phyloP scores from a whole-genome alignment of 2,329 filamentous ascomycete species.

The Canariomyces notabilis region DNA sequence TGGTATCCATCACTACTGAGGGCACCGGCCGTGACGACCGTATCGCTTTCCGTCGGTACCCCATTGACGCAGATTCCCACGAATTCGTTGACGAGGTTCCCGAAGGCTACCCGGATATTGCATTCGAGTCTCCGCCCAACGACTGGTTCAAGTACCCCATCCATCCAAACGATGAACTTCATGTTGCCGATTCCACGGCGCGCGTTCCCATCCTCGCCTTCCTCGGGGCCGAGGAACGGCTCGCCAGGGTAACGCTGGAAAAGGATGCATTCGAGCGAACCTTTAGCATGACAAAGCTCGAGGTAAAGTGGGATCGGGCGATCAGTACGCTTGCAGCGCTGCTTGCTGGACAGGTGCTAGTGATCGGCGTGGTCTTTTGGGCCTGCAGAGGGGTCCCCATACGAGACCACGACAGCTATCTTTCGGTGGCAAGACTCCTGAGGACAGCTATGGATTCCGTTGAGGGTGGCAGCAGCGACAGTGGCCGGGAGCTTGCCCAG shows the following conservation, averaged over 20 bases:
- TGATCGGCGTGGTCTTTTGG: not conserved
- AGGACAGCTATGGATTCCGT: not conserved
- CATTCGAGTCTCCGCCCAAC: too few species aligned
- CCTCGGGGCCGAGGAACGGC: slow-evolving; percentile 3
- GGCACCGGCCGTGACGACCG: too few species aligned
- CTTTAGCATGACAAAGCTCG: not conserved
- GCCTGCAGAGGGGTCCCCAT: not conserved
- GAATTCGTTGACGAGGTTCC: too few species aligned
- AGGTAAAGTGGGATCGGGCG: slow-evolving; percentile 6
- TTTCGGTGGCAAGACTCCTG: not conserved
- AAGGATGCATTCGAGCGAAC: slow-evolving; percentile 1
- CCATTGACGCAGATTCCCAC: too few species aligned
- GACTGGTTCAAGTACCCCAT: too few species aligned
- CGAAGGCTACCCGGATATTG: too few species aligned
- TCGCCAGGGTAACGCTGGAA: not conserved
- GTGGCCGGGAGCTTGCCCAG: not conserved
- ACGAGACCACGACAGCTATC: slow-evolving; percentile 3
- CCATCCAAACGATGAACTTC: too few species aligned
- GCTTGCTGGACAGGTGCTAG: not conserved
- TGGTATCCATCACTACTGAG: too few species aligned
- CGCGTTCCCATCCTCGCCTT: slow-evolving; percentile 4
- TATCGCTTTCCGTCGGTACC: too few species aligned
- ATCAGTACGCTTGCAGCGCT: not conserved
- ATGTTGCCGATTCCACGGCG: slow-evolving; percentile 1
- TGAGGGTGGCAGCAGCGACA: not conserved